A percentile compares a stretch with the other conserved stretches of the same genome.
Evolutionary conservation across 208 protist species (phyloP).

Genomic region (Leishmania tarentolae): DNA sequence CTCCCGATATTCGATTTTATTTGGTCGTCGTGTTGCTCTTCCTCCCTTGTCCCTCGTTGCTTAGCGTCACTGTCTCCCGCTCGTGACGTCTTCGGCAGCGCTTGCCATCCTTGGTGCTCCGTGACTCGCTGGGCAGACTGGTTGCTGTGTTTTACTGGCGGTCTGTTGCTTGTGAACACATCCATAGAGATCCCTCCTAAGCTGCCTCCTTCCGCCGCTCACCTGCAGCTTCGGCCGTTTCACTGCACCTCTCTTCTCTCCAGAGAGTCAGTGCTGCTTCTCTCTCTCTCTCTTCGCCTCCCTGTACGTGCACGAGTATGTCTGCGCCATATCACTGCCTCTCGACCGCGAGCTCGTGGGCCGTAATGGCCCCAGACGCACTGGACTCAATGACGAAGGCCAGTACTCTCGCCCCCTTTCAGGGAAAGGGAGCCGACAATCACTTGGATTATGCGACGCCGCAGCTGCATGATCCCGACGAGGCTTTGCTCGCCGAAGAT

Average conservation of each 20-base stretch:
- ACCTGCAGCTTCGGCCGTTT: background rate
- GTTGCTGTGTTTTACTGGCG: background rate
- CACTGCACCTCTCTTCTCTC: background rate
- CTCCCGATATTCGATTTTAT: background rate
- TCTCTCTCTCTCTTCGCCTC: background rate
- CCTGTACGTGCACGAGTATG: background rate
- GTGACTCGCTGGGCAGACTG: background rate
- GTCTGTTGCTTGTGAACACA: background rate
- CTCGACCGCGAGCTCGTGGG: conserved; percentile 18
- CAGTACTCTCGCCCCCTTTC: background rate
- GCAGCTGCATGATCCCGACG: background rate
- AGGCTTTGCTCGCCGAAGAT: background rate
- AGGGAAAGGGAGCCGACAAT: background rate
- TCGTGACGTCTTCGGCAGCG: background rate
- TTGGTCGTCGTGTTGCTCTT: background rate
- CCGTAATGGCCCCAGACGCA: conserved; percentile 2
- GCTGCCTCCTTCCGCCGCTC: background rate
- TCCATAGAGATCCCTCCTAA: background rate
- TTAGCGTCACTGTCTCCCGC: background rate
- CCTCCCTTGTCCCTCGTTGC: background rate
- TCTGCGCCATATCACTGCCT: conserved; percentile 4
- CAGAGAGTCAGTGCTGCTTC: background rate
- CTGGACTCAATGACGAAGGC: conserved; percentile 1
- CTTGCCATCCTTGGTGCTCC: background rate
- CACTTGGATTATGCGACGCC: background rate